Evolutionary conservation across 441 rosid species (phyloP), one percentile per base, ranked within the genome.

Genomic region (Eruca vesicaria): DNA sequence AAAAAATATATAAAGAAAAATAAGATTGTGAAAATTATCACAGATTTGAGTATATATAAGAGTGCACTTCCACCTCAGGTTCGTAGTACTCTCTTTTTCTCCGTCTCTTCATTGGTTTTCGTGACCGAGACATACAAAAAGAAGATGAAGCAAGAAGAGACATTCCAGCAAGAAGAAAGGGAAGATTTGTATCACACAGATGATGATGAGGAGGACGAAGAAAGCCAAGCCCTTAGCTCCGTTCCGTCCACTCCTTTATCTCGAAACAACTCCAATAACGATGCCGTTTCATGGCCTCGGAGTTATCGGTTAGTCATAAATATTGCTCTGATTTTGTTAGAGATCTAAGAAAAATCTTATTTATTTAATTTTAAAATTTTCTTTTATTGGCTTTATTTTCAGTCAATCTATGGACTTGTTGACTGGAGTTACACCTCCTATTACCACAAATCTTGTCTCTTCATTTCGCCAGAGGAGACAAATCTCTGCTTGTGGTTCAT

Each of bases 391-490:
- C n/a, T 11, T 2, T 12, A 21, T 8, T 33, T 55, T 55, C 89
- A 92, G 94, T 84, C 70, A 76, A 55, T 89, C 97, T 11, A 81
- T 89, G 83, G 94, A 87, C 71, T 69, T 89, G 85, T 71, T 84
- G 15, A 77, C 86, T 12, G 79, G 77, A 45, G 73, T 80, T 36
- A 71, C 82, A 2, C 83, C 88, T 71, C 87, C 86, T 19, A 48
- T 69, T n/a, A 81, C 81, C 80, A 26, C 16, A 61, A 74, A 78
- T 15, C 62, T 72, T 15, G 57, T 64, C 10, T 69, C 85, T 65
- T 77, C 81, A 11, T 32, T 71, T 2, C 72, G 23, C 61, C 76
- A 68, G 75, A 82, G 83, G 77, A 29, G 69, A 38, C 80, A 55
- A 61, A 31, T 16, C 63, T 57, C 82, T 0, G 69, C 68, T 59